phyloP scores from a whole-genome alignment of 202 grass and related monocot species.

The Setaria italica region DNA sequence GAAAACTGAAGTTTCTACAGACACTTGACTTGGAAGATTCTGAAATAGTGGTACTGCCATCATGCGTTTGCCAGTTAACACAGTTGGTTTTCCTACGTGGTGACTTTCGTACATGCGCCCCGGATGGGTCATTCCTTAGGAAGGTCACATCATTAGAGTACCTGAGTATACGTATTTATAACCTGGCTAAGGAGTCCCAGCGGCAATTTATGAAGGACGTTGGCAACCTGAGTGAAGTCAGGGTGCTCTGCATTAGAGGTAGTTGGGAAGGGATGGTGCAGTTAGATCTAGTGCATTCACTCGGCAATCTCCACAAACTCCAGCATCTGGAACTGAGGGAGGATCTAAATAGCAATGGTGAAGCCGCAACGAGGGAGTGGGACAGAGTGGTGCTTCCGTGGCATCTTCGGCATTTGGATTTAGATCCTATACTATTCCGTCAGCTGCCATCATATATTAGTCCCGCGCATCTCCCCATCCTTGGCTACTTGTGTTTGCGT shows the following conservation, averaged over 20 bases:
- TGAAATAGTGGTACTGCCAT: not conserved
- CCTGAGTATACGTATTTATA: not conserved
- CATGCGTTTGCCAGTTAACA: not conserved
- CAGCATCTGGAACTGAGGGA: too few relatives aligned
- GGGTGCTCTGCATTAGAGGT: not conserved
- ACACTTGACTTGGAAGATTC: not conserved
- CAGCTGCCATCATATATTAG: too few relatives aligned
- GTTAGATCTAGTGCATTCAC: not conserved
- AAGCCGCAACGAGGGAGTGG: too few relatives aligned
- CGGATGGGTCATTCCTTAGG: not conserved
- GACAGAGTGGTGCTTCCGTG: too few relatives aligned
- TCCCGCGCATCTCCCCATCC: too few relatives aligned
- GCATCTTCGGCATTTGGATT: too few relatives aligned
- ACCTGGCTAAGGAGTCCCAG: not conserved
- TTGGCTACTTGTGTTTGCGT: too few relatives aligned
- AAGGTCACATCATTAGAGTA: not conserved
- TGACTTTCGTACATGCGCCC: accelerated
- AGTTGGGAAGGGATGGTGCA: not conserved
- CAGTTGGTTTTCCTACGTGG: not conserved
- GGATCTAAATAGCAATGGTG: too few relatives aligned
- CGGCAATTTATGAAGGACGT: not conserved
- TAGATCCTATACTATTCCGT: too few relatives aligned
- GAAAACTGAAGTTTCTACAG: not conserved
- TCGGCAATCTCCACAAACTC: too few relatives aligned
- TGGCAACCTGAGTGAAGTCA: not conserved